Conservation (phyloP, 495 filamentous ascomycete genomes). For the Tricharina praecox region DNA sequence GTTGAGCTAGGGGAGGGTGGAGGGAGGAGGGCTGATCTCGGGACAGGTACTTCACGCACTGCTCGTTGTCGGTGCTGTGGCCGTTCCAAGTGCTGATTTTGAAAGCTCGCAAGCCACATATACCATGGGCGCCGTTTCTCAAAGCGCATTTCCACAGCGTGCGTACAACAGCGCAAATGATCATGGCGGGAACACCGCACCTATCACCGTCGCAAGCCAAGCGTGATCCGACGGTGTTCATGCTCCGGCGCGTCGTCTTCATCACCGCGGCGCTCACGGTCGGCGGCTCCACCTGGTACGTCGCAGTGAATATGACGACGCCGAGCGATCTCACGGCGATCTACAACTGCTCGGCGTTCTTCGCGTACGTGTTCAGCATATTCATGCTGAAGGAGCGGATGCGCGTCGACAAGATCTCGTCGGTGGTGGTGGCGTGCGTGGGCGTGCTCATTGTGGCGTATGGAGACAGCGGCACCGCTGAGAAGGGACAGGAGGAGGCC, state of each 20-base stretch:
- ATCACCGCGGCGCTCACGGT: slow-evolving; percentile 77
- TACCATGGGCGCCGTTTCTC: slow-evolving; percentile 81
- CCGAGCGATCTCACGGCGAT: slow-evolving; percentile 88
- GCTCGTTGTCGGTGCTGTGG: slow-evolving; percentile 82
- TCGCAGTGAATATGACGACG: slow-evolving; percentile 83
- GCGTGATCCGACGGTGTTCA: slow-evolving; percentile 48
- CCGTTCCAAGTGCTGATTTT: slow-evolving; percentile 67
- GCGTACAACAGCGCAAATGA: slow-evolving; percentile 71
- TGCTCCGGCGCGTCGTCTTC: slow-evolving; percentile 58
- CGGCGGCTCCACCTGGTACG: slow-evolving; percentile 86
- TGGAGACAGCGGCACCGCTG: slow-evolving; percentile 42
- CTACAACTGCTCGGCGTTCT: slow-evolving; percentile 98
- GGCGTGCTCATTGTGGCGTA: slow-evolving; percentile 90
- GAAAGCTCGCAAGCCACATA: slow-evolving; percentile 41
- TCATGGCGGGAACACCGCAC: slow-evolving; percentile 40
- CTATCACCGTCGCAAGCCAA: slow-evolving; percentile 37
- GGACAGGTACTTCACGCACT: slow-evolving; percentile 73
- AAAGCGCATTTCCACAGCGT: slow-evolving; percentile 56
- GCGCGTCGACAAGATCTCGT: slow-evolving; percentile 59
- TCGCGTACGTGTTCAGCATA: slow-evolving; percentile 90
- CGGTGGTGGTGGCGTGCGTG: slow-evolving; percentile 67
- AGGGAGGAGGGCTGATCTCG: too few species aligned
- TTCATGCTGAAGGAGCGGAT: slow-evolving; percentile 71
- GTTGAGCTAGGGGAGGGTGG: too few species aligned
- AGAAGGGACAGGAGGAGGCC: slow-evolving; percentile 28